A percentile compares a stretch with the other conserved stretches of the same genome.
Evolutionary conservation across 2,329 filamentous ascomycete species (phyloP).

Genomic region (Zymoseptoria brevis): DNA sequence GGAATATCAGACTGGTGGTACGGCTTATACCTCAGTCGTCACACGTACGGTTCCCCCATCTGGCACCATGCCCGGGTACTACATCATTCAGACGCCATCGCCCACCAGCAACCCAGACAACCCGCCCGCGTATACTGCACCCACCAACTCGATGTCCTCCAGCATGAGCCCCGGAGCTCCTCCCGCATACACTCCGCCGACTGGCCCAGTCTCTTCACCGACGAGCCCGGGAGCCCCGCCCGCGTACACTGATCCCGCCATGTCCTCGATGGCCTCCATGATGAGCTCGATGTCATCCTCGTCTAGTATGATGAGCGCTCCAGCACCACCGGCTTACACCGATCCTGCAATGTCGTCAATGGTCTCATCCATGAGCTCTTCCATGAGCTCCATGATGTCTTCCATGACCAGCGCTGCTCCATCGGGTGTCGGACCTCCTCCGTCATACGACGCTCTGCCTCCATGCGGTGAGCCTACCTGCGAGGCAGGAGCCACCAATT

Average conservation of each 20-base stretch:
- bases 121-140: background rate
- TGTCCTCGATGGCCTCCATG: background rate
- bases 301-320: too few relatives aligned
- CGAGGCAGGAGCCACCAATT: constrained; percentile 1
- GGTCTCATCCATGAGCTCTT: background rate
- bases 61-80: constrained; percentile 4
- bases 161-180: too few relatives aligned
- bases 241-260: background rate
- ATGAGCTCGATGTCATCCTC: background rate
- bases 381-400: background rate
- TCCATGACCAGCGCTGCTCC: background rate
- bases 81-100: constrained; percentile 5
- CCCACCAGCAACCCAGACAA: background rate
- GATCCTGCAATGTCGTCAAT: background rate
- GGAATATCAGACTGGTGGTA: constrained; percentile 1
- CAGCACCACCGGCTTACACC: background rate
- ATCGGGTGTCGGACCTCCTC: background rate
- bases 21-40: constrained; percentile 2
- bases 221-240: background rate
- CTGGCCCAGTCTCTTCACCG: background rate
- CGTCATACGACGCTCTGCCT: background rate
- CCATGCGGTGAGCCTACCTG: constrained; percentile 6
- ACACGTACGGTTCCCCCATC: constrained; percentile 7
- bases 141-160: background rate
- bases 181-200: background rate